These are phyloP conservation scores for Coleophoma cylindrospora DNA, from an alignment of 2,329 filamentous ascomycete species.

Conservation along the genomic window DNA sequence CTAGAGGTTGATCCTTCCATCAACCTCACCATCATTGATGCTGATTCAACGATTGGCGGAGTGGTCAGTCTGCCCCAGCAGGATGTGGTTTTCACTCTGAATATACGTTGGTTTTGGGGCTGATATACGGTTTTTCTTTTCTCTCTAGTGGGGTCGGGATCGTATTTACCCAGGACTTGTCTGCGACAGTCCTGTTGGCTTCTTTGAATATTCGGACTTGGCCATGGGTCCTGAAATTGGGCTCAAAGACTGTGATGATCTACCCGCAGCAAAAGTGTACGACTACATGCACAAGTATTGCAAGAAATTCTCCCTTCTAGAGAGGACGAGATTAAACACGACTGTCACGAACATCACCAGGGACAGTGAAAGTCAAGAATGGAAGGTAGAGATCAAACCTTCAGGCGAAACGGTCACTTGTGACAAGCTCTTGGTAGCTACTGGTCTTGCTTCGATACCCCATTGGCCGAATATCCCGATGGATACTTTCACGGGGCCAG, in stretches of 20 bases:
- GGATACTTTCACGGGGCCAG: constrained; percentile 1
- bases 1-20: constrained; percentile 6
- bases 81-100: no score
- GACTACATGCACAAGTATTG: constrained; percentile 7
- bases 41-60: constrained; percentile 8
- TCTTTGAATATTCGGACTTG: constrained; percentile 10
- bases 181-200: constrained; percentile 4
- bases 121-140: no score
- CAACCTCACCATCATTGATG: constrained; percentile 9
- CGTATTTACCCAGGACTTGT: constrained; percentile 5
- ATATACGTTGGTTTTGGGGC: no score
- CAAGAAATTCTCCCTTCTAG: constrained; percentile 6
- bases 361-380: constrained; percentile 1
- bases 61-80: not conserved
- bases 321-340: constrained; percentile 4
- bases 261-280: constrained; percentile 4
- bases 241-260: constrained; percentile 8
- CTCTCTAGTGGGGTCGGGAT: constrained; percentile 4
- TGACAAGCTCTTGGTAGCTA: constrained; percentile 9
- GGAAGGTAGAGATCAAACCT: constrained; percentile 3
- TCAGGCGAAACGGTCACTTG: constrained; percentile 2
- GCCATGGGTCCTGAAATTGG: constrained; percentile 7
- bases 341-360: constrained; percentile 4
- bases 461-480: constrained; percentile 7
- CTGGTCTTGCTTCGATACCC: constrained; percentile 8